Evolutionary conservation across 768 basidiomycete genomes (phyloP).

Genomic region (Mycena sanguinolenta): DNA sequence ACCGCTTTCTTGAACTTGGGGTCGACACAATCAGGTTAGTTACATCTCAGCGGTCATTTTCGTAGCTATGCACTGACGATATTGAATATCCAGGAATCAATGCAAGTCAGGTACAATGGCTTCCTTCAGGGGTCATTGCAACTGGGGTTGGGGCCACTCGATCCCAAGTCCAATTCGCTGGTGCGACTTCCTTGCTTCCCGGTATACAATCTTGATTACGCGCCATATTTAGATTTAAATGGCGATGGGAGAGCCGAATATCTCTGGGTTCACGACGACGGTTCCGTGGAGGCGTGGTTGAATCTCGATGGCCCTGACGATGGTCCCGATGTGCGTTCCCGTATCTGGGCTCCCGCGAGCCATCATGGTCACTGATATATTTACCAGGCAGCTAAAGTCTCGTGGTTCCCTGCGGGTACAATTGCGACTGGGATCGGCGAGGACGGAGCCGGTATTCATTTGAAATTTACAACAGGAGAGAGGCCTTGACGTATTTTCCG

Average conservation of each 20-base stretch:
- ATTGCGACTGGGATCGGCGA: conserved; percentile 10
- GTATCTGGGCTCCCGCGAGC: too few relatives aligned
- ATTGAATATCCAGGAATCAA: conserved; percentile 2
- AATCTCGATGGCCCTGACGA: conserved; percentile 1
- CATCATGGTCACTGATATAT: too few relatives aligned
- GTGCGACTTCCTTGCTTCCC: neutral
- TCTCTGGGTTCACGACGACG: conserved; percentile 19
- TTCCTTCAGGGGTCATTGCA: conserved; percentile 10
- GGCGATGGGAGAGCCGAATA: conserved; percentile 18
- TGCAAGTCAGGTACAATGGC: conserved; percentile 9
- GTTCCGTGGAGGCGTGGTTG: conserved; percentile 23
- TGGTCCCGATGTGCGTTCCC: too few relatives aligned
- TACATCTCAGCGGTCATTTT: neutral
- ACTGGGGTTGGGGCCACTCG: conserved; percentile 1
- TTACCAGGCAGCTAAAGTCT: neutral
- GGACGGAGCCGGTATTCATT: conserved; percentile 2
- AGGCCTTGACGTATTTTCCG: neutral
- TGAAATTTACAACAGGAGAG: too few relatives aligned
- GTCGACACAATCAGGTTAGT: neutral
- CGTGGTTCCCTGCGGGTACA: neutral
- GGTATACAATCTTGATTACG: neutral
- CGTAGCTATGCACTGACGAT: neutral
- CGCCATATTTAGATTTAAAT: conserved; percentile 7
- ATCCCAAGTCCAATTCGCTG: conserved; percentile 16
- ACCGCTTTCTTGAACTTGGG: conserved; percentile 11